These are phyloP conservation scores for Cymodocea nodosa DNA, from an alignment of 116 monocot genomes.

Conservation along the genomic window DNA sequence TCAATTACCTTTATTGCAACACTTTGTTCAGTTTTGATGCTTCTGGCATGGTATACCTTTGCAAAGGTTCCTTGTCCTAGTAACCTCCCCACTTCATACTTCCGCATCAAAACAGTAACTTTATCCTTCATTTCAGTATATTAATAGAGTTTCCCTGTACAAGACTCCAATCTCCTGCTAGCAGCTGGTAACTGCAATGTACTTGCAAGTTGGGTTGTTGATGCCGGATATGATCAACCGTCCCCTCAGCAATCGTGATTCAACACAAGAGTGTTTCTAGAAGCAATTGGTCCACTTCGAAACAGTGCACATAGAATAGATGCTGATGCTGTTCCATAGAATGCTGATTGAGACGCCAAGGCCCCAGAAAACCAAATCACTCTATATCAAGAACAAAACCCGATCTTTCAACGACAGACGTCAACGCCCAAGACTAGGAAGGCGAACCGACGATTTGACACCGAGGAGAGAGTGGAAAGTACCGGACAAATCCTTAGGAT, in stretches of 20 bases:
- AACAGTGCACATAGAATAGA: constrained; percentile 3
- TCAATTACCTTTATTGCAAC: constrained; percentile 34
- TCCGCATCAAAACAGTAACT: constrained; percentile 20
- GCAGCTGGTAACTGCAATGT: not conserved
- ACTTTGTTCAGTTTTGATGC: constrained; percentile 13
- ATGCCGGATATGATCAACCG: constrained; percentile 20
- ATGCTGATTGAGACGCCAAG: not conserved
- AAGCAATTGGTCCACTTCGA: constrained; percentile 2
- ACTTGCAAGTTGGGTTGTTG: not conserved
- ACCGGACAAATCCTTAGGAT: not conserved
- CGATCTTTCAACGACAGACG: not conserved
- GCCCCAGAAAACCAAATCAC: not conserved
- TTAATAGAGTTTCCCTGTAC: not conserved
- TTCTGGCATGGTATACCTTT: constrained; percentile 30
- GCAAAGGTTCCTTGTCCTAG: constrained; percentile 35
- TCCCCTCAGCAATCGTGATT: constrained; percentile 29
- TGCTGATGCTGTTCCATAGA: not conserved
- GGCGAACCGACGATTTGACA: not conserved
- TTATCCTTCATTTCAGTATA: constrained; percentile 13
- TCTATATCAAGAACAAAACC: not conserved
- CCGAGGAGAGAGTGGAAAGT: not conserved
- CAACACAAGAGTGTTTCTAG: constrained; percentile 14
- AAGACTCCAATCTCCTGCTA: not conserved
- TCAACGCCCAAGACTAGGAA: not conserved
- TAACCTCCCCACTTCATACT: constrained; percentile 27